These are phyloP conservation scores for Clavispora asparagi DNA, from an alignment of 805 yeast genomes.

Conservation along the genomic window DNA sequence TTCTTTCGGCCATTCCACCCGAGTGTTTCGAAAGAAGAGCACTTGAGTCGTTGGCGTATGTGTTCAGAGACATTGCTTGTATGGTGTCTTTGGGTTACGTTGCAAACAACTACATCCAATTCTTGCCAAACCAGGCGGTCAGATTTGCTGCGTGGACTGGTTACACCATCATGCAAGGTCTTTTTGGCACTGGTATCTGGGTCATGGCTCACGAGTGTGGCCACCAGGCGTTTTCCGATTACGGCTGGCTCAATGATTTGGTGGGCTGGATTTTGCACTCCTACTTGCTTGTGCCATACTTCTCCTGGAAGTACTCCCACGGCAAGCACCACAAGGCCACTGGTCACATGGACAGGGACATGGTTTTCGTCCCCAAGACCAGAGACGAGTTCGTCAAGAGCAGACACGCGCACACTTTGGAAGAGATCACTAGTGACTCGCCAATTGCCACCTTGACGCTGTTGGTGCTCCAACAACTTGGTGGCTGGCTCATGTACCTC, in stretches of 20 bases:
- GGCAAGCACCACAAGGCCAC: conserved; percentile 89
- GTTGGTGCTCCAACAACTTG: conserved; percentile 63
- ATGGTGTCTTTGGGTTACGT: conserved; percentile 46
- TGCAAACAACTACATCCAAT: conserved; percentile 52
- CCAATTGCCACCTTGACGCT: conserved; percentile 58
- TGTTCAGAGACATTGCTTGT: conserved; percentile 57
- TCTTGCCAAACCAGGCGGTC: conserved; percentile 19
- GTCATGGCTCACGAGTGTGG: conserved; percentile 90
- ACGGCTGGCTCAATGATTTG: conserved; percentile 65
- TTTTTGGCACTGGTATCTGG: conserved; percentile 77
- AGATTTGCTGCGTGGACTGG: conserved; percentile 57
- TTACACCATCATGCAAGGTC: conserved; percentile 52
- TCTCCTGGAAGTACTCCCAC: conserved; percentile 82
- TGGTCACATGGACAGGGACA: conserved; percentile 76
- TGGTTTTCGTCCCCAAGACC: conserved; percentile 77
- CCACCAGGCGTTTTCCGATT: conserved; percentile 78
- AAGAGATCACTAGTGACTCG: conserved; percentile 66
- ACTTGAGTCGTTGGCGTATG: conserved; percentile 53
- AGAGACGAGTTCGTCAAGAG: conserved; percentile 47
- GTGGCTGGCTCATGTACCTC: conserved; percentile 72
- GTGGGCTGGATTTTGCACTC: conserved; percentile 85
- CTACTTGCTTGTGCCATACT: conserved; percentile 74
- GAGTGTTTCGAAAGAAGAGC: conserved; percentile 68
- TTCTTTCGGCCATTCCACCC: conserved; percentile 65
- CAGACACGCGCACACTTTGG: conserved; percentile 34